A percentile compares a stretch with the other conserved stretches of the same genome.
Evolutionary conservation across 441 rosid species (phyloP).

Genomic region (Corymbia calophylla): DNA sequence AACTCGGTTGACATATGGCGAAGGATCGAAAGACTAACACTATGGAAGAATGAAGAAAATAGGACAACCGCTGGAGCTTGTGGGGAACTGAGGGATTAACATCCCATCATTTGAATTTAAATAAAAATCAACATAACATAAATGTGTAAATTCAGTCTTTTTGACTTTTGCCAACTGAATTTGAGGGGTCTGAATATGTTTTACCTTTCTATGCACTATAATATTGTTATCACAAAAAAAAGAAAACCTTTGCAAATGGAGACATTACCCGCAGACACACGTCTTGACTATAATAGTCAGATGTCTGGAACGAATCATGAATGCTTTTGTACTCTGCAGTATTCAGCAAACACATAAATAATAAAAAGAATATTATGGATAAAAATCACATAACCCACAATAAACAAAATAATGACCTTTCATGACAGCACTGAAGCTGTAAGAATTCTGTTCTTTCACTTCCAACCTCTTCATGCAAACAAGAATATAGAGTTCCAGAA

Average conservation of each 20-base stretch:
- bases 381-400: neutral
- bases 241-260: neutral
- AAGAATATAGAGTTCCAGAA: conserved; percentile 82
- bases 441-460: conserved; percentile 76
- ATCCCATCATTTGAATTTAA: neutral
- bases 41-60: neutral
- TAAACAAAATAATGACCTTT: conserved; percentile 44
- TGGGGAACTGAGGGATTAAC: neutral
- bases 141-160: neutral
- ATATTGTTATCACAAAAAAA: neutral
- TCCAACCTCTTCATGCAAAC: conserved; percentile 89
- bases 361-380: neutral
- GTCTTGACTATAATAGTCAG: conserved; percentile 61
- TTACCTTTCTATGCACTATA: neutral
- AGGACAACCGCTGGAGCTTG: neutral
- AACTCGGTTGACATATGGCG: neutral
- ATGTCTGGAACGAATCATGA: conserved; percentile 71
- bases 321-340: conserved; percentile 77
- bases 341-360: neutral
- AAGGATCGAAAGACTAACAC: neutral
- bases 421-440: conserved; percentile 82
- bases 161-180: neutral
- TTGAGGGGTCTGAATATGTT: neutral
- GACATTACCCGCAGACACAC: conserved; percentile 65
- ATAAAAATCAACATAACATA: neutral